These are phyloP conservation scores for Oxytropis ochrocephala DNA, from an alignment of 306 rosid species.

Conservation along the genomic window DNA sequence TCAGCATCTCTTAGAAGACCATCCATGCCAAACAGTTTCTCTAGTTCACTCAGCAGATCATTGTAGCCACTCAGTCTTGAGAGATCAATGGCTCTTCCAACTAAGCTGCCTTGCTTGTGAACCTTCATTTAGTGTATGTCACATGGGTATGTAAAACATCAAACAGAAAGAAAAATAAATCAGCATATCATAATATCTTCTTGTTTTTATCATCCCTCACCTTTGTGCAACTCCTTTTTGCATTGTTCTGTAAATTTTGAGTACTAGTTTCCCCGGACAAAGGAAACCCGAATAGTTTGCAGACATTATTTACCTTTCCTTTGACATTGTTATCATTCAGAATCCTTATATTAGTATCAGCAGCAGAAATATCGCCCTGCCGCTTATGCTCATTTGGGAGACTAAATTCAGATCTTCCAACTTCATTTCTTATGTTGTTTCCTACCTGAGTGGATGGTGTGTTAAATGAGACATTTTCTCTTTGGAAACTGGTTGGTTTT, in stretches of 20 bases:
- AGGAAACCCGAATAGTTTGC: conserved; percentile 85
- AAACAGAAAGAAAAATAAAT: conserved; percentile 26
- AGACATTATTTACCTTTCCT: conserved; percentile 43
- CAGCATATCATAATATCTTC: conserved; percentile 33
- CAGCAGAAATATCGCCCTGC: conserved; percentile 37
- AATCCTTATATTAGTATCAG: conserved; percentile 30
- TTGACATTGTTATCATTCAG: conserved; percentile 42
- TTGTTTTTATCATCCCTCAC: conserved; percentile 55
- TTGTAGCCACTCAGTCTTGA: conserved; percentile 65
- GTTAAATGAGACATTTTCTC: conserved; percentile 37
- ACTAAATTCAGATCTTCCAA: conserved; percentile 41
- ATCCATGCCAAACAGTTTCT: conserved; percentile 93
- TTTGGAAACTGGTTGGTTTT: conserved; percentile 34
- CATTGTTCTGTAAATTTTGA: conserved; percentile 41
- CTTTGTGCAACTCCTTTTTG: conserved; percentile 96
- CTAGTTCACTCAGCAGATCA: conserved; percentile 82
- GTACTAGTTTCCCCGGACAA: conserved; percentile 59
- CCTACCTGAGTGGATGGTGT: conserved; percentile 38
- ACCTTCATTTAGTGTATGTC: conserved; percentile 67
- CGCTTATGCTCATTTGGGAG: conserved; percentile 44
- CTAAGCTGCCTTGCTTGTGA: conserved; percentile 99
- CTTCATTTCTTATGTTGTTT: conserved; percentile 36
- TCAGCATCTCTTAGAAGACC: conserved; percentile 76
- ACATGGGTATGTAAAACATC: conserved; percentile 50
- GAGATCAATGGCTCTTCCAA: conserved; percentile 98